Conservation (phyloP, 73 alveolate species). For the Paramecium sexaurelia region DNA sequence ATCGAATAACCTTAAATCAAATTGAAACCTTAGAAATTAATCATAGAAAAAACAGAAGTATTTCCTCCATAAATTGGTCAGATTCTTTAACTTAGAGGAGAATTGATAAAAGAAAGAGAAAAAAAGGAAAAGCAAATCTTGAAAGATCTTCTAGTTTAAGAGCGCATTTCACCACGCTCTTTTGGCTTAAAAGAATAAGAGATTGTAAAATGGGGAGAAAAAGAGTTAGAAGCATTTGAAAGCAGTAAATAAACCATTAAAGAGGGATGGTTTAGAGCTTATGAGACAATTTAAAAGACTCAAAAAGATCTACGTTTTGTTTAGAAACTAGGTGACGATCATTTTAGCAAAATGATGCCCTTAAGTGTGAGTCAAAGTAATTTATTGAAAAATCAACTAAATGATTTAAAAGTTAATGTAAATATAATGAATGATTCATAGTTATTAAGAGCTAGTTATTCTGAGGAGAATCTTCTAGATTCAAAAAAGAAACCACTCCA, state of each 20-base stretch:
- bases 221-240: background rate
- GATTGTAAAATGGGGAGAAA: conserved; percentile 23
- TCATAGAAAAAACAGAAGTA: background rate
- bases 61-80: conserved; percentile 50
- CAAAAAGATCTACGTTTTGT: conserved; percentile 29
- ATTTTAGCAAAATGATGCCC: conserved; percentile 43
- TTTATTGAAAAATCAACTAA: conserved; percentile 12
- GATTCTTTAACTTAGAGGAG: background rate
- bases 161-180: conserved; percentile 47
- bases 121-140: background rate
- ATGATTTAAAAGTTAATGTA: conserved; percentile 32
- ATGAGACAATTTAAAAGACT: conserved; percentile 54
- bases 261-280: conserved; percentile 54
- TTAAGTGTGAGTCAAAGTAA: conserved; percentile 53
- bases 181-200: conserved; percentile 40
- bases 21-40: background rate
- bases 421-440: background rate
- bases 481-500: background rate
- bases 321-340: conserved; percentile 20
- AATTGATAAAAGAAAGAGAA: conserved; percentile 42
- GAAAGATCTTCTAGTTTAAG: background rate
- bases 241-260: background rate
- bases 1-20: background rate
- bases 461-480: conserved; percentile 43
- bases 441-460: conserved; percentile 20